These are phyloP conservation scores for Ophiostoma tasmaniense DNA, from an alignment of 2,329 filamentous ascomycete species.

Conservation along the genomic window DNA sequence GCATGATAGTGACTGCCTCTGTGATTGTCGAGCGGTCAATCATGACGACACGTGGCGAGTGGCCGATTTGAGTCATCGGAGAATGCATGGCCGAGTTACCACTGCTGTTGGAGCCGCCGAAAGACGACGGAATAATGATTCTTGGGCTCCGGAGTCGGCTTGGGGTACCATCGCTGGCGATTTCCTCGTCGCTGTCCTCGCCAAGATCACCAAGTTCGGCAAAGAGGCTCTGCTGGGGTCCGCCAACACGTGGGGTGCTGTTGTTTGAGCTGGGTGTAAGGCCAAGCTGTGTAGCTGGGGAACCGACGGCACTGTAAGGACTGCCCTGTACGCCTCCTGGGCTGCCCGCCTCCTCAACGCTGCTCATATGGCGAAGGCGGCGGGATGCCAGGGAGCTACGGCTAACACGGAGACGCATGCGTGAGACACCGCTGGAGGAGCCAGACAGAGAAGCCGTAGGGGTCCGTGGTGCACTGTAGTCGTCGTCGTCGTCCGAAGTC, in stretches of 20 bases:
- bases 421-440: conserved; percentile 33
- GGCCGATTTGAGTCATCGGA: conserved; percentile 42
- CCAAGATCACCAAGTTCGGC: conserved; percentile 80
- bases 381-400: conserved; percentile 49
- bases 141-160: conserved; percentile 41
- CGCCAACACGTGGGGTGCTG: conserved; percentile 42
- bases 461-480: conserved; percentile 54
- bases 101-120: conserved; percentile 10
- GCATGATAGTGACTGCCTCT: conserved; percentile 41
- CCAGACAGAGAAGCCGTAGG: conserved; percentile 52
- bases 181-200: conserved; percentile 61
- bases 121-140: conserved; percentile 35
- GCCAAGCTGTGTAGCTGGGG: conserved; percentile 24
- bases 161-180: conserved; percentile 48
- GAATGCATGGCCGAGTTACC: conserved; percentile 29
- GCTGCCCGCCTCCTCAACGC: conserved; percentile 40
- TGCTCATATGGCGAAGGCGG: conserved; percentile 53
- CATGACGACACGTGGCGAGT: conserved; percentile 46
- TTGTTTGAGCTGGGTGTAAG: conserved; percentile 40
- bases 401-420: conserved; percentile 63
- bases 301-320: conserved; percentile 25
- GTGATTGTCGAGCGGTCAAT: conserved; percentile 55
- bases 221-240: conserved; percentile 68
- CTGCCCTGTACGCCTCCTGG: conserved; percentile 46
- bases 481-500: conserved; percentile 65